Evolutionary conservation across 2,329 filamentous ascomycete genomes (phyloP), one percentile per base, ranked within the genome.

Genomic region (Gaeumannomyces sp.): DNA sequence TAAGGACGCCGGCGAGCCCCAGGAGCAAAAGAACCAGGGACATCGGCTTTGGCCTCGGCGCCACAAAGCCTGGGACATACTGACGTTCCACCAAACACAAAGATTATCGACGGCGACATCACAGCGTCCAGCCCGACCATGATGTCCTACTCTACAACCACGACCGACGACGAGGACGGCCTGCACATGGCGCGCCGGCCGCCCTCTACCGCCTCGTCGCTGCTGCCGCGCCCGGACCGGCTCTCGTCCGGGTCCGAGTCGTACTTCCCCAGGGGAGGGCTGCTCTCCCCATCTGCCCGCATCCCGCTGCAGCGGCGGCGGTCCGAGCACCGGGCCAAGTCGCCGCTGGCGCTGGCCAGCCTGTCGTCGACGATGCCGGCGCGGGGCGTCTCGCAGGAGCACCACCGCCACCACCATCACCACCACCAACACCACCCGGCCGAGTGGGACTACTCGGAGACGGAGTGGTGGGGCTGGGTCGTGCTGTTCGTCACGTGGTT

Each of bases 381-480:
- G 70, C 27, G 65, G 59, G 33, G 62, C 59, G 28, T 64, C 29
- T 11, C 62, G 57, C 28, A 61, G 33, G 61, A 88, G 80, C 66
- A 28, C 31, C 38, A 33, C 33, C 38, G 33, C 31, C 38, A 45
- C 22, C 28, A 22, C 29, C 28, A 22, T 6, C 28, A 61, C 59
- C 45, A 53, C 22, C 27, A 31, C 29, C 28, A 31, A 1, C 28
- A 58, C 16, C 35, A 63, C 19, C 50, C 61, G 22, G 75, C 77
- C 14, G 87, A 89, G 66, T 95, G 92, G 89, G 92, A 97, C 77
- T 97, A 98, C 73, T 87, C 89, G 58, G 93, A 97, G 78, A 99
- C 95, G 0, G 93, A 95, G 72, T 96, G 92, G 88, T 99, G 95
- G 94, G 95, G 95, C 0, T 99, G 94, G 92, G 89, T 97, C 10